These are phyloP conservation scores for Hymenoscyphus fraxineus DNA, from an alignment of 2,329 filamentous ascomycete species.

Conservation along the genomic window DNA sequence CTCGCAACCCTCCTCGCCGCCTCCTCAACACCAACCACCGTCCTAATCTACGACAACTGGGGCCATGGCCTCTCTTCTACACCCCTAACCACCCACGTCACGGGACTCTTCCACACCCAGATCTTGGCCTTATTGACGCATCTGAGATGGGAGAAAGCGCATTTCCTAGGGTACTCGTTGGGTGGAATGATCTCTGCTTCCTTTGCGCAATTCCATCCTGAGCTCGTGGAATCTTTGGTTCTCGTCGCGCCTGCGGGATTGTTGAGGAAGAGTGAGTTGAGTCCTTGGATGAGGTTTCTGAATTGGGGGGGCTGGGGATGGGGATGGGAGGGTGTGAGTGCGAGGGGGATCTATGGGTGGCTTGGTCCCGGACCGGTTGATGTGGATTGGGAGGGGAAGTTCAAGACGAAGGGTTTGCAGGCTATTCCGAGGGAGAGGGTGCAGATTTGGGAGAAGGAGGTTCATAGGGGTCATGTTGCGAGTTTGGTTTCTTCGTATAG, in stretches of 20 bases:
- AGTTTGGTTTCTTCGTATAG: conserved; percentile 45
- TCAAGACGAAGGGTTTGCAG: neutral
- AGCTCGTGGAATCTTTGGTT: neutral
- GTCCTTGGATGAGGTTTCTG: neutral
- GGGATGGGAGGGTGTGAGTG: neutral
- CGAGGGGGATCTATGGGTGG: neutral
- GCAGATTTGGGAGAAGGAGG: conserved; percentile 20
- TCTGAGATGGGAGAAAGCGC: conserved; percentile 41
- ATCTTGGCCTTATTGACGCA: conserved; percentile 30
- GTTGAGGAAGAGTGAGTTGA: neutral
- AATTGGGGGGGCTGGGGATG: neutral
- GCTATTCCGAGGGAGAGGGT: neutral
- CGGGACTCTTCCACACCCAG: neutral
- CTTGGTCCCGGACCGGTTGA: neutral
- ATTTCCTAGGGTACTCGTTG: conserved; percentile 49
- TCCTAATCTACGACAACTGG: neutral
- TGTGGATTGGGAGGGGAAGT: neutral
- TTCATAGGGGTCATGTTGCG: conserved; percentile 44
- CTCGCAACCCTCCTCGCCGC: neutral
- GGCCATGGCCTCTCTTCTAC: neutral
- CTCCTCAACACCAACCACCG: neutral
- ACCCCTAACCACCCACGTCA: neutral
- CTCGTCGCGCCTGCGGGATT: neutral
- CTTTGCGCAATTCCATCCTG: conserved; percentile 34
- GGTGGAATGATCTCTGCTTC: conserved; percentile 41